Conservation (phyloP, 768 basidiomycete species). For the Macrolepiota fuliginosa region DNA sequence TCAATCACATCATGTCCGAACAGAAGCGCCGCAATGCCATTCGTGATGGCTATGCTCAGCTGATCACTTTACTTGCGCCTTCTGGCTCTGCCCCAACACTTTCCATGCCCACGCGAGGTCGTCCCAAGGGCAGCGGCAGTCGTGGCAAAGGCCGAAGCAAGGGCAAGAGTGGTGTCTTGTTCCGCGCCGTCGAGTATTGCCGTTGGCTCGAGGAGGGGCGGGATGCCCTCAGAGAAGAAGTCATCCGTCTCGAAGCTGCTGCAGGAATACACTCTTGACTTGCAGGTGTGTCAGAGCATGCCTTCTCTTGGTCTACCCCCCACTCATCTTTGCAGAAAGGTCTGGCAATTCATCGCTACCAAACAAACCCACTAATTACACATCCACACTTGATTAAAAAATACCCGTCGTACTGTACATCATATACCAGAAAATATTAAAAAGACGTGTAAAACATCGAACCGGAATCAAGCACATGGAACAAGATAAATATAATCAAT, state of each 20-base stretch:
- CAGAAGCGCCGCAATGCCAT: conserved; percentile 93
- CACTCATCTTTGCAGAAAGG: background rate
- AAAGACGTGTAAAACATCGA: conserved; percentile 3
- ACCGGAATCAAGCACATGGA: background rate
- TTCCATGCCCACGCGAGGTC: conserved; percentile 72
- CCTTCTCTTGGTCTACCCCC: background rate
- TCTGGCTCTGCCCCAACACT: conserved; percentile 65
- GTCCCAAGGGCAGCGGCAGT: conserved; percentile 77
- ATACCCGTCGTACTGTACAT: background rate
- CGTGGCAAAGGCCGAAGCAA: conserved; percentile 68
- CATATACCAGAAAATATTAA: background rate
- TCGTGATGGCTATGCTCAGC: conserved; percentile 83
- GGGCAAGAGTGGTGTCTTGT: conserved; percentile 87
- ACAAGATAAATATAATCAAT: background rate
- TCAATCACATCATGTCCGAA: conserved; percentile 94
- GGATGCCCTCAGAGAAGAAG: conserved; percentile 67
- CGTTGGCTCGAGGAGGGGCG: conserved; percentile 84
- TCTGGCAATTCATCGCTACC: no score
- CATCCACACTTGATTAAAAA: background rate
- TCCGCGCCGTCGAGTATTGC: conserved; percentile 84
- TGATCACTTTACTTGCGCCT: conserved; percentile 81
- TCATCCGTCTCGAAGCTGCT: conserved; percentile 62
- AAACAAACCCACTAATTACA: background rate
- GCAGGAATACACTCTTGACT: conserved; percentile 46
- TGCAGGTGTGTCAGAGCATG: background rate